Evolutionary conservation across 1,139 yeast species (phyloP).

Genomic region (Hyphopichia burtonii): DNA sequence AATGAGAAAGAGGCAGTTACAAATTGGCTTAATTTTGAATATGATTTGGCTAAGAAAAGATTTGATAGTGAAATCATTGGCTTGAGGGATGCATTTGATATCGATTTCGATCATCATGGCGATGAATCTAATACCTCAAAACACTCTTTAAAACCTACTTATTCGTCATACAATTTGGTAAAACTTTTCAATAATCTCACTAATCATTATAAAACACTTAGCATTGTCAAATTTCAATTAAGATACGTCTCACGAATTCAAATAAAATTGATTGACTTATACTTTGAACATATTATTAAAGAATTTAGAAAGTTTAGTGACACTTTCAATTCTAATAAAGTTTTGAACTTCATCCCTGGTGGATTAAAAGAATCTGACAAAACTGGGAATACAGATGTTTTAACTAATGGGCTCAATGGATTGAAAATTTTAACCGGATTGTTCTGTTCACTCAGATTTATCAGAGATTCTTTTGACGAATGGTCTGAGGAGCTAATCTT

Average conservation of each 20-base stretch:
- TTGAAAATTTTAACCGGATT: conserved; percentile 57
- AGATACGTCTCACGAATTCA: conserved; percentile 72
- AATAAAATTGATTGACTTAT: conserved; percentile 58
- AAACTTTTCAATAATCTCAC: conserved; percentile 69
- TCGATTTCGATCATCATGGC: conserved; percentile 61
- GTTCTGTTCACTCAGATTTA: conserved; percentile 58
- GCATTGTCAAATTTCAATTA: conserved; percentile 62
- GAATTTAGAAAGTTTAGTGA: conserved; percentile 49
- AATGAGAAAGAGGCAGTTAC: conserved; percentile 33
- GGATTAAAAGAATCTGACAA: conserved; percentile 15
- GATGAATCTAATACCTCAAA: conserved; percentile 20
- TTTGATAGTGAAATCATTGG: conserved; percentile 56
- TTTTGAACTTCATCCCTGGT: conserved; percentile 42
- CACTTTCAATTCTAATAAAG: conserved; percentile 32
- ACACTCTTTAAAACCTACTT: conserved; percentile 56
- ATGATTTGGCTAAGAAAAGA: conserved; percentile 53
- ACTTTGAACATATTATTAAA: conserved; percentile 49
- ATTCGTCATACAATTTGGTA: conserved; percentile 60
- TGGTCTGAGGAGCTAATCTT: conserved; percentile 71
- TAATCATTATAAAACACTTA: conserved; percentile 55
- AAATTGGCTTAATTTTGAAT: conserved; percentile 69
- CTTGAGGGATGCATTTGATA: conserved; percentile 52
- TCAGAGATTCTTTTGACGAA: conserved; percentile 49
- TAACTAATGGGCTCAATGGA: conserved; percentile 31
- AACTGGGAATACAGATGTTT: conserved; percentile 8